phyloP scores from a whole-genome alignment of 805 yeast genomes.

The Myxozyma mucilagina region DNA sequence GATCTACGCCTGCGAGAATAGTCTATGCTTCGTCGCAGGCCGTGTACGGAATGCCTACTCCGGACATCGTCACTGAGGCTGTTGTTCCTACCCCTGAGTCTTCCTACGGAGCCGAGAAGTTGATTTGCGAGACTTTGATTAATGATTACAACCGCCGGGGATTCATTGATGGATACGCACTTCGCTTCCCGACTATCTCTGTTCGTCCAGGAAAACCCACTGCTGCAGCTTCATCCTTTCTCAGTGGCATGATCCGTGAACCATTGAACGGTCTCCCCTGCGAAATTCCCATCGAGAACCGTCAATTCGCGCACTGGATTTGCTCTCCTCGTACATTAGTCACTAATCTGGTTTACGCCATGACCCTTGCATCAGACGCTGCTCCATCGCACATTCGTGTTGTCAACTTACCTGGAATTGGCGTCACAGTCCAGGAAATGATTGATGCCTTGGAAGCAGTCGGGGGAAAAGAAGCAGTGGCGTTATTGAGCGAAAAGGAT shows the following conservation, averaged over 20 bases:
- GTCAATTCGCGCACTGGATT: slow-evolving; percentile 32
- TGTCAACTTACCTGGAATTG: slow-evolving; percentile 36
- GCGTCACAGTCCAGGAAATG: slow-evolving; percentile 34
- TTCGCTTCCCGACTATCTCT: slow-evolving; percentile 32
- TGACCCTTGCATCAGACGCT: slow-evolving; percentile 18
- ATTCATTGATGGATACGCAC: slow-evolving; percentile 32
- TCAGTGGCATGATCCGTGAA: slow-evolving; percentile 36
- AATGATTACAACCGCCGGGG: slow-evolving; percentile 35
- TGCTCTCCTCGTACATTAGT: slow-evolving; percentile 33
- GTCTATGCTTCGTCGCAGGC: slow-evolving; percentile 34
- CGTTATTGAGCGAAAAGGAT: slow-evolving; percentile 28
- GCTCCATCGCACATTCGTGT: slow-evolving; percentile 24
- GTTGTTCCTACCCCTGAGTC: slow-evolving; percentile 35
- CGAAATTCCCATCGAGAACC: slow-evolving; percentile 32
- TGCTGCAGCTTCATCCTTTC: slow-evolving; percentile 35
- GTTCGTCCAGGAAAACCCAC: slow-evolving; percentile 36
- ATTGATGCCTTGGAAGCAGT: slow-evolving; percentile 33
- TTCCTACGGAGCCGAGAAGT: slow-evolving; percentile 36
- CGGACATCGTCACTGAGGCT: slow-evolving; percentile 30
- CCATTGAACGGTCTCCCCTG: slow-evolving; percentile 32
- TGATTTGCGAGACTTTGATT: slow-evolving; percentile 32
- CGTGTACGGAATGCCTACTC: slow-evolving; percentile 34
- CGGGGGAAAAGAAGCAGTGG: slow-evolving; percentile 30
- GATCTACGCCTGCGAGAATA: slow-evolving; percentile 24
- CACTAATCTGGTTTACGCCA: slow-evolving; percentile 31